phyloP scores from a whole-genome alignment of 2,329 filamentous ascomycete genomes.

The Fusarium sambucinum region DNA sequence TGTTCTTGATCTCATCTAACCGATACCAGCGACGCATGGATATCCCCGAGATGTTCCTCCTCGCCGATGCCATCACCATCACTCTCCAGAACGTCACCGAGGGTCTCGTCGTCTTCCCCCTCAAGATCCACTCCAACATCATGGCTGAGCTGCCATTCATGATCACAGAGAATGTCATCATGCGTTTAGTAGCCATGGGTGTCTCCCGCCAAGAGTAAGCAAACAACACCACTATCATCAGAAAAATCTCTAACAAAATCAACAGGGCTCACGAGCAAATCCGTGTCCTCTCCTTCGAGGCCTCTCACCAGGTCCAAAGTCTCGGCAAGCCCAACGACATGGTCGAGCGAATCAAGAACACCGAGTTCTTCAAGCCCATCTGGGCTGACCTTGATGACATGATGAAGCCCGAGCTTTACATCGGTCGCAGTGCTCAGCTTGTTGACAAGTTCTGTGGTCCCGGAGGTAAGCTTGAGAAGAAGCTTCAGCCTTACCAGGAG shows the following conservation, averaged over 20 bases:
- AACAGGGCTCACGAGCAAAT: conserved; percentile 38
- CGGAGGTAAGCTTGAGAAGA: conserved; percentile 25
- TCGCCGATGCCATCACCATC: conserved; percentile 31
- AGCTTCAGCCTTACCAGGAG: conserved; percentile 30
- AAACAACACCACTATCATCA: fast-evolving
- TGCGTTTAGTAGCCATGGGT: conserved; percentile 34
- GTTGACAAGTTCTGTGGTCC: conserved; percentile 32
- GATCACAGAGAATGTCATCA: conserved; percentile 41
- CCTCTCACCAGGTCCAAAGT: conserved; percentile 31
- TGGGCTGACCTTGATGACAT: conserved; percentile 37
- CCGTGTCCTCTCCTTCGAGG: conserved; percentile 31
- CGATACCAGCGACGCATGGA: conserved; percentile 14
- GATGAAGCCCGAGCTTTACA: conserved; percentile 33
- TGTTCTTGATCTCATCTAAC: neutral
- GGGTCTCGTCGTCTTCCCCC: conserved; percentile 40
- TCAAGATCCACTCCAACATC: conserved; percentile 19
- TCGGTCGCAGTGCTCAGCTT: conserved; percentile 30
- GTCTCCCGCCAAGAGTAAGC: conserved; percentile 31
- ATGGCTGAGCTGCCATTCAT: conserved; percentile 35
- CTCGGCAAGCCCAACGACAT: conserved; percentile 43
- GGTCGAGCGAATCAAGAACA: conserved; percentile 36
- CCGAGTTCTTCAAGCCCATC: conserved; percentile 38
- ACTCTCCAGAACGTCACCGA: conserved; percentile 39
- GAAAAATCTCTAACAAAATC: neutral
- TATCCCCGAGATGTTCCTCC: conserved; percentile 36